Evolutionary conservation across 306 rosid species (phyloP).

Genomic region (Trichosanthes cucumerina): DNA sequence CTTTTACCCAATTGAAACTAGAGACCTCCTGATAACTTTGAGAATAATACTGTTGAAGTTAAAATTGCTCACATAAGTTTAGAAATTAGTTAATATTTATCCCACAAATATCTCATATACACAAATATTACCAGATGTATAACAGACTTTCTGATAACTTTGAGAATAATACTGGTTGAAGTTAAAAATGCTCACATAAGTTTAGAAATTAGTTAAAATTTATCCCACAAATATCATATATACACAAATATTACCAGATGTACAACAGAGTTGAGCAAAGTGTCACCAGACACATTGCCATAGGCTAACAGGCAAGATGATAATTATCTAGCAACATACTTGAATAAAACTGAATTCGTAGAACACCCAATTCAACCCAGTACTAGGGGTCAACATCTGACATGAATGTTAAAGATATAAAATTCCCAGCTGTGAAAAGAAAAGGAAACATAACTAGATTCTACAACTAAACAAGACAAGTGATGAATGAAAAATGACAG

Average conservation of each 20-base stretch:
- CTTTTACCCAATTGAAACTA: neutral
- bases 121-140: neutral
- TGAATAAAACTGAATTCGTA: neutral
- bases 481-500: neutral
- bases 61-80: neutral
- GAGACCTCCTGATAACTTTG: neutral
- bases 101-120: neutral
- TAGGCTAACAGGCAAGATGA: neutral
- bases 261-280: neutral
- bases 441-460: neutral
- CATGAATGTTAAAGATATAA: neutral
- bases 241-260: neutral
- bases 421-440: neutral
- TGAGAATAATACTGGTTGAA: neutral
- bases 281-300: neutral
- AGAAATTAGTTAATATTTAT: neutral
- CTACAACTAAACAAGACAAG: neutral
- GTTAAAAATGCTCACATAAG: neutral
- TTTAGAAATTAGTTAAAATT: neutral
- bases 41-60: neutral
- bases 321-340: slow-evolving; percentile 2
- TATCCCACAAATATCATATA: neutral
- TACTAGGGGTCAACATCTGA: neutral
- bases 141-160: neutral
- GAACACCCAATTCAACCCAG: neutral